Evolutionary conservation across 2,329 filamentous ascomycete genomes (phyloP), one percentile per base, ranked within the genome.

Genomic region (Nigrospora sphaerica): DNA sequence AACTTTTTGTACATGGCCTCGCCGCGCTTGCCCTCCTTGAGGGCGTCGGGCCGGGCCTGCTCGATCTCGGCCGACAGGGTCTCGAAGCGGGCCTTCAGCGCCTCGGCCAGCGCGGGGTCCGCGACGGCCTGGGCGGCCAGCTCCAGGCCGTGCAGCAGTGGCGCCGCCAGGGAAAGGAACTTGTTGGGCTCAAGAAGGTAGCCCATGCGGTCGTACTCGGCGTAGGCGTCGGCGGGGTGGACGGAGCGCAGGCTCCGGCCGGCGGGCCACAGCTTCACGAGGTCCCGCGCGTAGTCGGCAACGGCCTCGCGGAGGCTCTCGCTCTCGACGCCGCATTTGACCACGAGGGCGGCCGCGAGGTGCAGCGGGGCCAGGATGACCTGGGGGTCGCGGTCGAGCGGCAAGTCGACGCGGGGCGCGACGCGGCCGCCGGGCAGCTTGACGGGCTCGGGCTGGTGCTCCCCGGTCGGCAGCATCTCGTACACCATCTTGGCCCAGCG

Each of bases 401-500:
- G 63, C 28, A 56, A 17, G 48, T 54, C 47, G 34, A 54, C 51
- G 13, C 12, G 32, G 7, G 31, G 23, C 39, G 53, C 46, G 19
- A 52, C 33, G 34, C 13, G 19, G 18, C 43, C 14, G 14, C 51
- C 39, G 4, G 18, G 6, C 55, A 43, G 41, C 39, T 51, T 46
- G 31, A 35, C 45, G 32, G 50, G 47, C 40, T 44, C 42, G 16
- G 54, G 49, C 46, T 49, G 42, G 58, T 78, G 75, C 18, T 58
- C 61, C 13, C 67, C 58, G 23, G 70, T 63, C 53, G 77, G 64
- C 38, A 79, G 59, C 49, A 79, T 57, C 39, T 79, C 74, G 46
- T 78, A 50, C 14, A 81, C 60, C 48, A 70, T 59, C 48, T 74
- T 67, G 9, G 66, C 64, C 68, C 71, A 73, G 48, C 58, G 65